Conservation (phyloP, 1,284 basidiomycete species). For the Ceratobasidium papillatum region DNA sequence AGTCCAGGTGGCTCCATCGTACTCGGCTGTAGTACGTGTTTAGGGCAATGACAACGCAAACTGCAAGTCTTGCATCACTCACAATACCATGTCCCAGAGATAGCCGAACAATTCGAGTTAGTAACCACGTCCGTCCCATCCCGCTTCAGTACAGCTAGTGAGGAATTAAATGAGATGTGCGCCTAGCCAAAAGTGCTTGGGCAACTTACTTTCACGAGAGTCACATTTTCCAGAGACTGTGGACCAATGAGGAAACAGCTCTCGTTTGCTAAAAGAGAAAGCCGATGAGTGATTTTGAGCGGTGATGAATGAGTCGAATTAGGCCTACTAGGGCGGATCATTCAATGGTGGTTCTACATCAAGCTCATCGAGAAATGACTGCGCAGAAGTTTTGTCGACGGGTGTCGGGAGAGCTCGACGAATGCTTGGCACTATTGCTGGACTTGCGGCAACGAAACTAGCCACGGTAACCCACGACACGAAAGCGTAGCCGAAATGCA, state of each 20-base stretch:
- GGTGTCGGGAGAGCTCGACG: constrained; percentile 53
- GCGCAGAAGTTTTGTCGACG: constrained; percentile 53
- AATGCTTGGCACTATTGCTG: neutral
- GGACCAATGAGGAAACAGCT: constrained; percentile 60
- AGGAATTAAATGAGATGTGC: neutral
- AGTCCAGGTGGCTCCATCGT: constrained; percentile 57
- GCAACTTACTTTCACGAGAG: constrained; percentile 63
- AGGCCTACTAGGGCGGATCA: constrained; percentile 47
- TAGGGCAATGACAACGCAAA: too few relatives aligned
- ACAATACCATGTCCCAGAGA: constrained; percentile 14
- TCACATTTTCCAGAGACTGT: constrained; percentile 62
- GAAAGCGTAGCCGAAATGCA: neutral
- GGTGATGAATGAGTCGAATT: neutral
- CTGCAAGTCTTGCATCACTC: neutral
- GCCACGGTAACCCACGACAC: neutral
- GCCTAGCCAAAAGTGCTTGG: too few relatives aligned
- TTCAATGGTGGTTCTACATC: constrained; percentile 60
- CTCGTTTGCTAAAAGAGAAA: constrained; percentile 47
- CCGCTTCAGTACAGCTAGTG: constrained; percentile 48
- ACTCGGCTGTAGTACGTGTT: constrained; percentile 53
- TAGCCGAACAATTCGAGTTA: neutral
- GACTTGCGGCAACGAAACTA: neutral
- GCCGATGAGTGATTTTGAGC: constrained; percentile 53
- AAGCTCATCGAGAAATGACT: constrained; percentile 56
- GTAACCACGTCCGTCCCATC: constrained; percentile 55